phyloP scores from a whole-genome alignment of 257 asterid species.

The Solanum paucissectum region DNA sequence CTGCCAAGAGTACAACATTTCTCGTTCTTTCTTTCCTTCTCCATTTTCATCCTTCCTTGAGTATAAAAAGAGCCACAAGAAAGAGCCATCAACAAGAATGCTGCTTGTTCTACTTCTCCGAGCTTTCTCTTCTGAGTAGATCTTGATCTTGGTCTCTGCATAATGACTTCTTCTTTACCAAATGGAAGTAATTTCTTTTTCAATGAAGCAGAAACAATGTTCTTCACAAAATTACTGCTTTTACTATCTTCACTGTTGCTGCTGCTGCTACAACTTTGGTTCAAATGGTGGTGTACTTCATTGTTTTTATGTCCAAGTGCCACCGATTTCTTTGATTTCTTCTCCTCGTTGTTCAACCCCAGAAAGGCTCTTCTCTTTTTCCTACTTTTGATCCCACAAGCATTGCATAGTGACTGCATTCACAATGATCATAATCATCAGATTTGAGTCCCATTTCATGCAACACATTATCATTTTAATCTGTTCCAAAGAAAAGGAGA shows the following conservation, averaged over 20 bases:
- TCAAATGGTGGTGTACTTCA: background rate
- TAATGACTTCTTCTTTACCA: slow-evolving; percentile 57
- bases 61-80: slow-evolving; percentile 92
- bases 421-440: background rate
- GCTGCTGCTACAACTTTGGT: slow-evolving; percentile 2
- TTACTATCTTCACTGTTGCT: slow-evolving; percentile 42
- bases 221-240: slow-evolving; percentile 21
- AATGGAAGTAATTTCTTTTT: slow-evolving; percentile 37
- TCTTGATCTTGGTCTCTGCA: slow-evolving; percentile 79
- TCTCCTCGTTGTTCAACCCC: slow-evolving; percentile 66
- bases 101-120: slow-evolving; percentile 93
- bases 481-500: too few relatives aligned
- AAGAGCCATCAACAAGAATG: slow-evolving; percentile 75
- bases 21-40: background rate
- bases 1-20: background rate
- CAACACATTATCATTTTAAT: background rate
- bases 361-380: slow-evolving; percentile 79
- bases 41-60: slow-evolving; percentile 3
- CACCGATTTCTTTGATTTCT: slow-evolving; percentile 48
- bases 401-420: slow-evolving; percentile 87
- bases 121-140: slow-evolving; percentile 48
- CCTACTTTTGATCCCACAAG: slow-evolving; percentile 94
- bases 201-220: slow-evolving; percentile 29
- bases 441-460: background rate
- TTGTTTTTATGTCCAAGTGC: background rate